phyloP scores from a whole-genome alignment of 306 rosid genomes.

The Vigna angularis region DNA sequence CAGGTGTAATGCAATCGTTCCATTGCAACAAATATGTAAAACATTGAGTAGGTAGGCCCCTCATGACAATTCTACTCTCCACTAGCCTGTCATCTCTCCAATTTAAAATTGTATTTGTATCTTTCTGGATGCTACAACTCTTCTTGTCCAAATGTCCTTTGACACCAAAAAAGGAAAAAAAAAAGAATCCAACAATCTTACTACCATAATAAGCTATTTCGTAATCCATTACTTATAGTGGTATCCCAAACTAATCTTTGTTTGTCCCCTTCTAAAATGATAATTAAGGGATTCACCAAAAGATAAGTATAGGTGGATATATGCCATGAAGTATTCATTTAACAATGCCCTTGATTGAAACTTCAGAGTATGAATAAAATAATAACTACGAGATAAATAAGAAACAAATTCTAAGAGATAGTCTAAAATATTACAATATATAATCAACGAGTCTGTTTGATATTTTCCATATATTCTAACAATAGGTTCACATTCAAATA shows the following conservation, averaged over 20 bases:
- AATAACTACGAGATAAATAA: neutral
- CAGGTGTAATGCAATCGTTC: conserved; percentile 4
- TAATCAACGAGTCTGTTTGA: neutral
- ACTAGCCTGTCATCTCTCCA: neutral
- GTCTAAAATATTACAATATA: neutral
- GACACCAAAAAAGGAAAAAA: neutral
- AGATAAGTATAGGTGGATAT: neutral
- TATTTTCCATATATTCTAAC: conserved; percentile 16
- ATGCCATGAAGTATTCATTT: neutral
- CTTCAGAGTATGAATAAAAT: no score
- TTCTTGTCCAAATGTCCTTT: neutral
- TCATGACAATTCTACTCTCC: neutral
- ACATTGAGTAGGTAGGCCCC: neutral
- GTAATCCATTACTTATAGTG: neutral
- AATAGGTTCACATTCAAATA: conserved; percentile 20
- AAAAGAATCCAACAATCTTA: conserved; percentile 17
- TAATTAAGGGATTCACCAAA: neutral
- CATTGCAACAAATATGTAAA: conserved; percentile 13
- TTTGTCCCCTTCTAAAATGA: neutral
- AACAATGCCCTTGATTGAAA: neutral
- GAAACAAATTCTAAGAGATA: neutral
- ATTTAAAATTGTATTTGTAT: neutral
- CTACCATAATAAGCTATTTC: neutral
- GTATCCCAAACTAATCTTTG: neutral
- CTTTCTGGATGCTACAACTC: neutral